Evolutionary conservation across 2,329 filamentous ascomycete species (phyloP), one percentile per base, ranked within the genome.

Genomic region (Sclerotinia glacialis): DNA sequence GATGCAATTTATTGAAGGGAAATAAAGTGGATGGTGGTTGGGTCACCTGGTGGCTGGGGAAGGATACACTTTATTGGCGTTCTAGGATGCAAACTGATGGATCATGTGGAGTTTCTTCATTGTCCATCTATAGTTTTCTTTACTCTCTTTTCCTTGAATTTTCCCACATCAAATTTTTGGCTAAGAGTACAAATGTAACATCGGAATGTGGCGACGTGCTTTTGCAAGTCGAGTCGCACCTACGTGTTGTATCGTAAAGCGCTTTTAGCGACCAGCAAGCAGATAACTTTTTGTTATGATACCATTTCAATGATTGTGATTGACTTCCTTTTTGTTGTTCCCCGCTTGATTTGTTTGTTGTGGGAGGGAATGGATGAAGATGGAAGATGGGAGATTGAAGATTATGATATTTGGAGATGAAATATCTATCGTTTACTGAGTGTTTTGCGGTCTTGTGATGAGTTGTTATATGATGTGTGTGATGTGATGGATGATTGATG

Each of bases 111-210:
- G 16, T 59, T 46, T 34, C 46, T 18, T 28, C 9, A 23, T 47
- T 54, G 2, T 56, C n/a, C 11, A 60, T 64, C 34, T 58, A 53
- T 47, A 55, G 46, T 63, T 67, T 50, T 37, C 47, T 55, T 62
- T 56, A 54, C 37, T n/a, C 49, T 44, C 40, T 54, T 31, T n/a
- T 5, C 5, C n/a, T 49, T 42, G 21, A 31, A 14, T 16, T 26
- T 42, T 42, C 8, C 14, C n/a, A 42, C 31, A 5, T 28, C 14
- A 23, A 21, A 9, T 47, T 64, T 40, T 64, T 44, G 50, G 50
- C 61, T 64, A 55, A 64, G 53, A 37, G n/a, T 42, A 42, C 53
- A n/a, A 26, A 23, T 26, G 40, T 34, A 40, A 7, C 18, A 64
- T 18, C 47, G 61, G n/a, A 63, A 54, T 46, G 23, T 23, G 26